Conservation (phyloP, 768 basidiomycete species). For the Filobasidium wieringae region DNA sequence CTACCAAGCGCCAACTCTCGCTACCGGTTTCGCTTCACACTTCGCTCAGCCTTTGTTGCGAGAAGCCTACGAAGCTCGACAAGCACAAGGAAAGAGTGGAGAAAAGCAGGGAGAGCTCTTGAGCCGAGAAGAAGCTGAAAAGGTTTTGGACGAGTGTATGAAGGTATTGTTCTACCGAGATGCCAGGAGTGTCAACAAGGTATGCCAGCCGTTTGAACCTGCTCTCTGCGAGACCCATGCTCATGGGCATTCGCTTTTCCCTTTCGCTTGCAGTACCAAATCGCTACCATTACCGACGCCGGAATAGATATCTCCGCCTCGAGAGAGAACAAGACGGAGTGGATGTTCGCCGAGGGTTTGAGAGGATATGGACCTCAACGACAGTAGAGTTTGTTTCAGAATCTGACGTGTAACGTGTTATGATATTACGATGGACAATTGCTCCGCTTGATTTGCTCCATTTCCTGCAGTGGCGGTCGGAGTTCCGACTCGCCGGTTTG, state of each 20-base stretch:
- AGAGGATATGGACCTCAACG: conserved; percentile 70
- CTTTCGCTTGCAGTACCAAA: conserved; percentile 61
- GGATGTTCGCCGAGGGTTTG: conserved; percentile 86
- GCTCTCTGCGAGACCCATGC: background rate
- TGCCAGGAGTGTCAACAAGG: conserved; percentile 90
- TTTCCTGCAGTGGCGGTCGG: no score
- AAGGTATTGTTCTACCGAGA: conserved; percentile 92
- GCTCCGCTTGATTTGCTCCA: no score
- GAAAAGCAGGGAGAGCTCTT: conserved; percentile 39
- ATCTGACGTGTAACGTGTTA: no score
- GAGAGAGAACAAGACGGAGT: conserved; percentile 60
- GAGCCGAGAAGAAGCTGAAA: conserved; percentile 64
- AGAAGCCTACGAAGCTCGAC: conserved; percentile 73
- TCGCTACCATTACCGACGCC: conserved; percentile 68
- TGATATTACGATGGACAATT: no score
- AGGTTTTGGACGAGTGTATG: conserved; percentile 74
- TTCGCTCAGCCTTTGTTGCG: conserved; percentile 88
- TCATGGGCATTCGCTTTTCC: background rate
- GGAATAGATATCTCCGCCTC: conserved; percentile 74
- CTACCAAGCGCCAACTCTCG: conserved; percentile 81
- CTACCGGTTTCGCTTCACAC: conserved; percentile 86
- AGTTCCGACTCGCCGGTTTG: no score
- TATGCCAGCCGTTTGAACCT: conserved; percentile 31
- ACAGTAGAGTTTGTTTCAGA: no score
- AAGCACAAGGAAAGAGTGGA: conserved; percentile 42